phyloP scores from a whole-genome alignment of 495 filamentous ascomycete genomes.

The Penicillium lagena region DNA sequence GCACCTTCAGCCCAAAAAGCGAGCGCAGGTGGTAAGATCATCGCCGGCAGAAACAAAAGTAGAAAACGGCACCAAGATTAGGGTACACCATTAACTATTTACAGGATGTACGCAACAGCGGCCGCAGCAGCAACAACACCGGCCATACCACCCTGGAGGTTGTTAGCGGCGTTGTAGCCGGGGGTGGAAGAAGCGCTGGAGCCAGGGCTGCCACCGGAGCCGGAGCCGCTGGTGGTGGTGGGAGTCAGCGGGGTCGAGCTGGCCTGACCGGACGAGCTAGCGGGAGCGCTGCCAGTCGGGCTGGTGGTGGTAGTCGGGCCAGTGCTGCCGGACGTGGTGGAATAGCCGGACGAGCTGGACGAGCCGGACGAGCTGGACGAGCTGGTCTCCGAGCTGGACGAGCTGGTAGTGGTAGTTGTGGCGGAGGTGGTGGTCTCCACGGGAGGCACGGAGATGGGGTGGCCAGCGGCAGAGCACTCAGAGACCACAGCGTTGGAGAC shows the following conservation, averaged over 20 bases:
- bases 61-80: no score
- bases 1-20: no score
- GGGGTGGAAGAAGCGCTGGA: slow-evolving; percentile 4
- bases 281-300: not conserved
- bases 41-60: no score
- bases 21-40: no score
- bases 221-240: slow-evolving; percentile 1
- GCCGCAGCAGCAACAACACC: slow-evolving; percentile 21
- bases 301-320: not conserved
- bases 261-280: slow-evolving; percentile 1
- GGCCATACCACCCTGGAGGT: slow-evolving; percentile 23
- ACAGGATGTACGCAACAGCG: slow-evolving; percentile 27
- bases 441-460: slow-evolving; percentile 33
- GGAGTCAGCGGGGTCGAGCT: slow-evolving; percentile 6
- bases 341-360: not conserved
- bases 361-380: not conserved
- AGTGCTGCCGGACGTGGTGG: not conserved
- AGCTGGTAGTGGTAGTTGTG: not conserved
- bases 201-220: slow-evolving; percentile 5
- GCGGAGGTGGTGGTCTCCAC: slow-evolving; percentile 13
- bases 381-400: slow-evolving; percentile 1
- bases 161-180: slow-evolving; percentile 16
- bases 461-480: slow-evolving; percentile 28
- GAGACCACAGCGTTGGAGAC: slow-evolving; percentile 30
- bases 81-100: slow-evolving; percentile 7